These are phyloP conservation scores for Rhodotorula sp. DNA, from an alignment of 1,284 basidiomycete genomes.

Conservation along the genomic window DNA sequence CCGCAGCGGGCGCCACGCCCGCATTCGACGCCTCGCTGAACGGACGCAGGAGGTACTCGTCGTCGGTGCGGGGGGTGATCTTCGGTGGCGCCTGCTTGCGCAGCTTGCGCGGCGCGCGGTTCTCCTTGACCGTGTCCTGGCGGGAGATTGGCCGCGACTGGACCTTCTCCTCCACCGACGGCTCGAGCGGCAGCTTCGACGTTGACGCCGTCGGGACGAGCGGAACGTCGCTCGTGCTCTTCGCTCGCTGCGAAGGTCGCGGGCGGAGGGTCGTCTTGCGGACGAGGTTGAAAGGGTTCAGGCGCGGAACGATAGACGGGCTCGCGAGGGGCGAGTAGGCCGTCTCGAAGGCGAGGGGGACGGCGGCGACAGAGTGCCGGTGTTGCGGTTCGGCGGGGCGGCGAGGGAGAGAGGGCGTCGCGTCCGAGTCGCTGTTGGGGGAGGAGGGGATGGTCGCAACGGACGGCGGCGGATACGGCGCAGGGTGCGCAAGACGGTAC, in stretches of 20 bases:
- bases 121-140: slow-evolving; percentile 14
- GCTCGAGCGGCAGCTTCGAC: not conserved
- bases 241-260: not conserved
- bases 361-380: slow-evolving; percentile 4
- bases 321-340: slow-evolving; percentile 2
- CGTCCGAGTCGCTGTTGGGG: not conserved
- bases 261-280: slow-evolving; percentile 14
- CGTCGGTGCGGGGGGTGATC: slow-evolving; percentile 16
- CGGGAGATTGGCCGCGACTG: not conserved
- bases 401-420: not conserved
- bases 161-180: too few relatives aligned
- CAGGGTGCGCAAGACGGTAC: slow-evolving; percentile 9
- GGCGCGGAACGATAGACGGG: slow-evolving; percentile 2
- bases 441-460: not conserved
- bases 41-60: slow-evolving; percentile 3
- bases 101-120: slow-evolving; percentile 9
- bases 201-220: not conserved
- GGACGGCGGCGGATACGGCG: not conserved
- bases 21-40: not conserved
- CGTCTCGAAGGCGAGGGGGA: not conserved
- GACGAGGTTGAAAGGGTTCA: slow-evolving; percentile 13
- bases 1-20: not conserved
- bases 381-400: not conserved
- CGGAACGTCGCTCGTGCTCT: slow-evolving; percentile 6
- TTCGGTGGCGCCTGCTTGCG: slow-evolving; percentile 10